Evolutionary conservation across 495 filamentous ascomycete genomes (phyloP).

Genomic region (Cryomyces antarcticus): DNA sequence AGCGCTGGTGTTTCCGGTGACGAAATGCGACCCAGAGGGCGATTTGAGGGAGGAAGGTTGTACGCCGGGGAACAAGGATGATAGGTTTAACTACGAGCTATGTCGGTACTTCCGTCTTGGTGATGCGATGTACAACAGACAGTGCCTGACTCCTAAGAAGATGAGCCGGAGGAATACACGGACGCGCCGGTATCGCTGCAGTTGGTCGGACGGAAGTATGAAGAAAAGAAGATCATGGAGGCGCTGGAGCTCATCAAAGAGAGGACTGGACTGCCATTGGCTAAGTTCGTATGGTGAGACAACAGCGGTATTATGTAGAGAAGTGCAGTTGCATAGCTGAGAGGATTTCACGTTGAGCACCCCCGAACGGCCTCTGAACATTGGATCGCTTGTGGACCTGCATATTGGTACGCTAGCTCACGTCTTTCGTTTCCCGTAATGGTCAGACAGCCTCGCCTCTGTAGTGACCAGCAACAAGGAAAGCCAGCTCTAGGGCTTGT

Average conservation of each 20-base stretch:
- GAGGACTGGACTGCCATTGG: conserved; percentile 9
- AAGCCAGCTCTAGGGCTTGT: conserved; percentile 86
- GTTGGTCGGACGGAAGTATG: conserved; percentile 21
- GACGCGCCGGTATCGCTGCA: conserved; percentile 22
- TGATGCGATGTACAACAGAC: neutral
- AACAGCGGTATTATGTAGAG: no score
- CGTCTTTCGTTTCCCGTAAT: no score
- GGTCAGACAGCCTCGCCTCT: conserved; percentile 13
- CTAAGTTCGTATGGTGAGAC: neutral
- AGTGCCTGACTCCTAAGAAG: conserved; percentile 1
- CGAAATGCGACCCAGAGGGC: conserved; percentile 22
- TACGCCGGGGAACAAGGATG: conserved; percentile 18
- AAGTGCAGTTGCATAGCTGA: no score
- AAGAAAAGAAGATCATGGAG: conserved; percentile 26
- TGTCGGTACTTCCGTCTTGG: conserved; percentile 11
- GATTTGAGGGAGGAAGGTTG: conserved; percentile 16
- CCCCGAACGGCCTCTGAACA: no score
- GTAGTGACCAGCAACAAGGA: conserved; percentile 77
- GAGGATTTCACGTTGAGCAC: no score
- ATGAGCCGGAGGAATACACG: conserved; percentile 12
- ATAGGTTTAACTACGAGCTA: conserved; percentile 20
- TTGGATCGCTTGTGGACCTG: no score
- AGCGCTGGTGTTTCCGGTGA: conserved; percentile 33
- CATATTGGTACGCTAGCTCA: no score
- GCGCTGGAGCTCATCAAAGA: conserved; percentile 18